Base-by-base conservation (phyloP, 768 basidiomycete species). In the Serendipita sp. region DNA sequence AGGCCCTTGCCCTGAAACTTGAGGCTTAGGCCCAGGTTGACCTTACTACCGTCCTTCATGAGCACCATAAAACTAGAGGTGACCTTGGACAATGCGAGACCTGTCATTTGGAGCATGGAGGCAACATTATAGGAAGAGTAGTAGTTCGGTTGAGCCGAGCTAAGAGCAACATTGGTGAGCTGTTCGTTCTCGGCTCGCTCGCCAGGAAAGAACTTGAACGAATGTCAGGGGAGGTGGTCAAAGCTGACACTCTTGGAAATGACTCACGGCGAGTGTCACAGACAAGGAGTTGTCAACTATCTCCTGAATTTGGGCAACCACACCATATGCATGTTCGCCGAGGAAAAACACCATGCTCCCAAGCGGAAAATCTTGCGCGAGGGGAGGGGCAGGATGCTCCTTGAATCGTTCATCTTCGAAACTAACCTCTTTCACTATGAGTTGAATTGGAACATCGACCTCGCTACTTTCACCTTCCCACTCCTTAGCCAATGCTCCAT, bases 301-400 rank as follows among this genome's bases (percentile, higher is more conserved):
- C 0, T 74, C 79, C 42, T 82, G 79, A 11, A 99, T 90, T 68
- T 93, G 88, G 0, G 94, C 93, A 14, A 95, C 91, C 2, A 90
- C 85, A n/a, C 96, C 96, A 69, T 95, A 99, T 0, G 89, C 91
- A 70, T 91, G 85, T 69, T 90, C 86, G 16, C 95, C 94, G 4
- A 98, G 79, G 82, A 97, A 98, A 75, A 99, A 96, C 30, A 98
- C 88, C 70, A 86, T 90, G 71, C 83, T 88, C 0, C 88, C 90
- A 0, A 82, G 83, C 0, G 94, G 93, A 74, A 90, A 97, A 70
- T 98, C 96, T 61, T 91, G 85, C 0, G 83, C 78, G 31, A 98
- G 73, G 0, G 90, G 84, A 0, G 90, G 87, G 0, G 96, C 82
- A 7, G 82, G 83, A 68, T 82, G 81, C 73, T 97, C 96, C 45